phyloP scores from a whole-genome alignment of 306 rosid genomes.

The Alnus glutinosa region DNA sequence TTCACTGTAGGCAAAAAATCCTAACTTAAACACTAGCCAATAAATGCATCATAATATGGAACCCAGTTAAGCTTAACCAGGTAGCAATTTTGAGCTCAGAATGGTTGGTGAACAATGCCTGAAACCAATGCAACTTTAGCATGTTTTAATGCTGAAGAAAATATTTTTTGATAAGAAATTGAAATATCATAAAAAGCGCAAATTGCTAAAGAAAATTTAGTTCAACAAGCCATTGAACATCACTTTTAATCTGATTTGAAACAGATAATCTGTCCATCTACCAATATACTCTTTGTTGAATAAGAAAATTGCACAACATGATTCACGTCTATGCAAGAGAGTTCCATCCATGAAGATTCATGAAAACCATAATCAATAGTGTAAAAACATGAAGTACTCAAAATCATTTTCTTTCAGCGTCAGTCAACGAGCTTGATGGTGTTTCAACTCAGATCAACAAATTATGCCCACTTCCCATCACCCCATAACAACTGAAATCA shows the following conservation, averaged over 20 bases:
- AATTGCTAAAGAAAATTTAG: neutral
- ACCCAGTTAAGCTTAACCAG: neutral
- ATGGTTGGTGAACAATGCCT: neutral
- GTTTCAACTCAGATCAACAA: neutral
- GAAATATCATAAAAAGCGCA: no score
- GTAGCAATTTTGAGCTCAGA: slow-evolving; percentile 5
- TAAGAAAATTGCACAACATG: neutral
- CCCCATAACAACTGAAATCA: neutral
- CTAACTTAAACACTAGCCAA: neutral
- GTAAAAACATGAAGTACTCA: neutral
- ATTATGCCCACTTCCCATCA: no score
- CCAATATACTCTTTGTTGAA: no score
- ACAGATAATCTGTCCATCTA: neutral
- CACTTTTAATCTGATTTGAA: neutral
- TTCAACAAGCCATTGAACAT: neutral
- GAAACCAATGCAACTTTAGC: neutral
- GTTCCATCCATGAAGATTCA: neutral
- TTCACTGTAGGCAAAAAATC: neutral
- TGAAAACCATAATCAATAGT: neutral
- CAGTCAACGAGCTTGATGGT: neutral
- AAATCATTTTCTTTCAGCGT: neutral
- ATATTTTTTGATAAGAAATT: no score
- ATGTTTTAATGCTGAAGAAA: neutral
- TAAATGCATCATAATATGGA: neutral
- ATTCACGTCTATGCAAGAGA: neutral